Percentiles rank a stretch among this genome's conserved stretches.
Conservation (phyloP, 208 protist species). For the Wallacemonas sp. region DNA sequence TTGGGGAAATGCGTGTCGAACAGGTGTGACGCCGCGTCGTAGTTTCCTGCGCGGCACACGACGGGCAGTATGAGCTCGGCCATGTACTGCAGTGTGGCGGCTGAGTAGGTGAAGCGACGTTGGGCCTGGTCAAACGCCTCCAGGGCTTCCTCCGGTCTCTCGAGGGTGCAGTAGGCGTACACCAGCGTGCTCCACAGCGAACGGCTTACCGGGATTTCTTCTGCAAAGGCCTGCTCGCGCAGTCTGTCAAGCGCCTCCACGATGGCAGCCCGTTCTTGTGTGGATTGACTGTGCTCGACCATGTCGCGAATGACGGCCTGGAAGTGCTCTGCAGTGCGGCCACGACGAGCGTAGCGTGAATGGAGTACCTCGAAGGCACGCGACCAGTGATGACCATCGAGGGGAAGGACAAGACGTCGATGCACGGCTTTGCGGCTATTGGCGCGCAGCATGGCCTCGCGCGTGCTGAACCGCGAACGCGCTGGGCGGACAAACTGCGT, state of each 20-base stretch:
- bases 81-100: slow-evolving; percentile 67
- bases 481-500: slow-evolving; percentile 72
- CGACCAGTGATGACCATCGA: slow-evolving; percentile 77
- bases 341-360: slow-evolving; percentile 63
- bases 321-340: slow-evolving; percentile 72
- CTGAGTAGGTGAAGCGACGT: slow-evolving; percentile 45
- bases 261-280: slow-evolving; percentile 10
- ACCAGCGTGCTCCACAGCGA: slow-evolving; percentile 78
- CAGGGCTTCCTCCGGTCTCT: slow-evolving; percentile 40
- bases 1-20: slow-evolving; percentile 32
- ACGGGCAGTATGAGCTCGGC: slow-evolving; percentile 59
- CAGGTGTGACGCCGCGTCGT: slow-evolving; percentile 40
- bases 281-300: slow-evolving; percentile 34
- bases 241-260: slow-evolving; percentile 42
- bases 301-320: slow-evolving; percentile 69
- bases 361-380: slow-evolving; percentile 81
- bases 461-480: slow-evolving; percentile 24
- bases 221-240: slow-evolving; percentile 68
- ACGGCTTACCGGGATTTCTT: slow-evolving; percentile 49
- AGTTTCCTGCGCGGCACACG: slow-evolving; percentile 44
- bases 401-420: slow-evolving; percentile 78
- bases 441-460: slow-evolving; percentile 41
- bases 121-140: slow-evolving; percentile 57
- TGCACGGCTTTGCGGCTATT: slow-evolving; percentile 69
- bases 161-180: slow-evolving; percentile 68